A percentile compares a stretch with the other conserved stretches of the same genome.
These are phyloP conservation scores for Fistulifera solaris DNA, from an alignment of 108 stramenopile genomes.

Conservation along the genomic window DNA sequence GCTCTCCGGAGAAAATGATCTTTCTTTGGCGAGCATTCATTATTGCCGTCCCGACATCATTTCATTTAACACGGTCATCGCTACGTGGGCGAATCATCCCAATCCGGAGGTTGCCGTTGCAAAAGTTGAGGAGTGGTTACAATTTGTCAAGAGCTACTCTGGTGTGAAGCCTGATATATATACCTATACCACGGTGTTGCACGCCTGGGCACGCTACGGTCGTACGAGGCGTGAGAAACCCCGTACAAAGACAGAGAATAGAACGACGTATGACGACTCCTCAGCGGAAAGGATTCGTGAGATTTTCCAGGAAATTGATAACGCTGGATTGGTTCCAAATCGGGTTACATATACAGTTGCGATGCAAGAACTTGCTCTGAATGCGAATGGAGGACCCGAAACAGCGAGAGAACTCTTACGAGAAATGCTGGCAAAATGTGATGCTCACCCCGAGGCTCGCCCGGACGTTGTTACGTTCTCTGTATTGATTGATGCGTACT, in stretches of 20 bases:
- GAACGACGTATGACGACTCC: background rate
- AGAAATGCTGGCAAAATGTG: slow-evolving; percentile 13
- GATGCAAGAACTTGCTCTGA: slow-evolving; percentile 22
- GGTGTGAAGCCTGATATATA: slow-evolving; percentile 52
- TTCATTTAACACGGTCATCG: slow-evolving; percentile 65
- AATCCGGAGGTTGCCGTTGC: slow-evolving; percentile 15
- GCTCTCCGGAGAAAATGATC: slow-evolving; percentile 14
- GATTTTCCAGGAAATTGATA: background rate
- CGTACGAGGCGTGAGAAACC: too few species aligned
- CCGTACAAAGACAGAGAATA: too few species aligned
- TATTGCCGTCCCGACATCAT: slow-evolving; percentile 56
- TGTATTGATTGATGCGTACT: slow-evolving; percentile 42
- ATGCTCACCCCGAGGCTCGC: background rate
- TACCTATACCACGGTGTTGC: slow-evolving; percentile 37
- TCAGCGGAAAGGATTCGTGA: background rate
- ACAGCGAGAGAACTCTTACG: slow-evolving; percentile 22
- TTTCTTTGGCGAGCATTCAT: too few species aligned
- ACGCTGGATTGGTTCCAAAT: too few species aligned
- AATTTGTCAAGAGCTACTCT: slow-evolving; percentile 37
- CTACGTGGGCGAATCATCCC: slow-evolving; percentile 31
- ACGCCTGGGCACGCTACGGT: slow-evolving; percentile 21
- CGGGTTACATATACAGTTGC: slow-evolving; percentile 29
- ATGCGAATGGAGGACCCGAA: slow-evolving; percentile 17
- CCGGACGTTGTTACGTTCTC: slow-evolving; percentile 43
- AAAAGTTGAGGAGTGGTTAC: slow-evolving; percentile 27